Evolutionary conservation across 148 eudicot genomes (phyloP), one percentile per base, ranked within the genome.

Genomic region (Chenopodium formosanum): DNA sequence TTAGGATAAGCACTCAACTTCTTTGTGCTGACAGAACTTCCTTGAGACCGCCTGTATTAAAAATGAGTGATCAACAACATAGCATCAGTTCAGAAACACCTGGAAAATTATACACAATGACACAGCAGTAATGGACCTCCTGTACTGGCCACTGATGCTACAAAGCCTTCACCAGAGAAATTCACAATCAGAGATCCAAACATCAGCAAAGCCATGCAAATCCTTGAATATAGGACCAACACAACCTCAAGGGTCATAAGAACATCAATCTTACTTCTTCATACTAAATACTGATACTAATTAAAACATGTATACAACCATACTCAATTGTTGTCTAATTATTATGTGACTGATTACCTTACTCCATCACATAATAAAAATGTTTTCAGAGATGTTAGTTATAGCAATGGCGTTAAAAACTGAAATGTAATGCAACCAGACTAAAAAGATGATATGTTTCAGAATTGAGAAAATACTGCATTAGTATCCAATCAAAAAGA

Each of bases 141-240:
- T 44, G 78, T 40, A 29, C 20, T 29, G 46, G n/a, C 68, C 77
- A 56, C 47, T 19, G 6, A 60, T 1, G 22, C 4, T 80, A 20
- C 69, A 67, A 63, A 65, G 34, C 66, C 64, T 46, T 23, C 70
- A 73, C 47, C 68, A 79, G 31, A 4, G 29, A 70, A 56, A 52
- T 32, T 53, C 29, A 17, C 16, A 63, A 20, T 56, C 2, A 50
- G 58, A 72, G 19, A 78, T 27, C 58, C 56, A 25, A 34, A 66
- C 23, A 34, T 48, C 53, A 46, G 29, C 64, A 66, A 46, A 11
- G 34, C 69, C 25, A 68, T 5, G 72, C 10, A 13, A 14, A 69
- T 31, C 72, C 40, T 69, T 22, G 40, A 69, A 69, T 69, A 32
- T 69, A 20, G 46, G n/a, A 32, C 72, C 31, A 9, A 44, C 13